Evolutionary conservation across 2,329 filamentous ascomycete species (phyloP), one percentile per base, ranked within the genome.

Genomic region (Fusarium kyushuense): DNA sequence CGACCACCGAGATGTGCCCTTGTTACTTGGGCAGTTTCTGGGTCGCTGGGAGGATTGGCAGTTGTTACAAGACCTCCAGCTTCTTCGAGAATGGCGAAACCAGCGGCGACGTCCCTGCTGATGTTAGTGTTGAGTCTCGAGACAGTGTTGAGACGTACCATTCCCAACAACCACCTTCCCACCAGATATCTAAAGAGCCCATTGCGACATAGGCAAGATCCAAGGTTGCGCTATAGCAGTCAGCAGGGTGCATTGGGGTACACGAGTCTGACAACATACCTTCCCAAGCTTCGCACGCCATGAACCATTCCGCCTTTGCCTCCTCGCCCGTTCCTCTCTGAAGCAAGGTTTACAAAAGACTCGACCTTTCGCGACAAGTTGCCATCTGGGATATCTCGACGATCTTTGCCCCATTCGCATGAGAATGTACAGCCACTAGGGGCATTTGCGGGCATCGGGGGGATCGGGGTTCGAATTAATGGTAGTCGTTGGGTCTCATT

Each of bases 161-260:
- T 78, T 93, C 92, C 91, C 91, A 93, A 73, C 90, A 93, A 0
- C 91, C 91, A 5, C 90, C 91, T 75, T 94, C 91, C 91, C 91
- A 94, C 91, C 91, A 93, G 13, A 93, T 92, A 77, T 94, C 91
- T 69, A 93, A 89, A 0, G 88, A 83, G 0, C 91, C 91, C 85
- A 91, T 91, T 14, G 92, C 91, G 12, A 88, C 87, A 75, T 93
- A 94, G 0, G 90, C 91, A 48, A 94, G 78, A 76, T 93, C 91
- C 54, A 94, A 75, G 2, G 91, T 92, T 11, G 91, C 91, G 73
- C 90, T 90, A 5, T 21, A 45, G n/a, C 14, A 45, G 49, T 69
- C 33, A 60, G 65, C 40, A 23, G 36, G 12, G 7, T 8, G 16
- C 13, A n/a, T 3, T n/a, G 6, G 17, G 35, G n/a, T 14, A 10